Evolutionary conservation across 805 yeast species (phyloP).

Genomic region (Saccharomyces kudriavzevii): DNA sequence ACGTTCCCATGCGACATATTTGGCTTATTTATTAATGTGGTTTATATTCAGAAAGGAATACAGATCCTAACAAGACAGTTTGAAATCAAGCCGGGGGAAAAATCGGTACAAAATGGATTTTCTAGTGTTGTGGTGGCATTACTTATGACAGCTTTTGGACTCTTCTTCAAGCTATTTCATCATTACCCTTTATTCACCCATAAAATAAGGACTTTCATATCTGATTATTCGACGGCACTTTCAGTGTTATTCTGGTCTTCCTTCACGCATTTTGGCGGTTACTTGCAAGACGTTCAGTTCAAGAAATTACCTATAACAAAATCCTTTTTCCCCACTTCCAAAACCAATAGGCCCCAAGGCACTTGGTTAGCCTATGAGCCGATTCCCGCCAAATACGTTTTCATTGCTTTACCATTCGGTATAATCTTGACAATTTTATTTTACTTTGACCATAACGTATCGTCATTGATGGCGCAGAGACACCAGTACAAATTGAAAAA

Average conservation of each 20-base stretch:
- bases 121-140: conserved; percentile 68
- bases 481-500: conserved; percentile 71
- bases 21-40: conserved; percentile 82
- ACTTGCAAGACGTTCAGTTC: conserved; percentile 47
- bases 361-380: conserved; percentile 36
- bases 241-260: conserved; percentile 87
- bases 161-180: conserved; percentile 44
- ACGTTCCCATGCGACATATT: conserved; percentile 84
- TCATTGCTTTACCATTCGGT: conserved; percentile 90
- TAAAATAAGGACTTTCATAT: conserved; percentile 55
- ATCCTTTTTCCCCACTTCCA: conserved; percentile 66
- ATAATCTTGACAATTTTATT: conserved; percentile 73
- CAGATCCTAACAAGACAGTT: conserved; percentile 75
- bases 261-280: conserved; percentile 85
- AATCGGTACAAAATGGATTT: conserved; percentile 46
- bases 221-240: conserved; percentile 81
- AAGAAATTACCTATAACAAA: conserved; percentile 59
- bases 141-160: conserved; percentile 70
- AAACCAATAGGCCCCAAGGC: conserved; percentile 15
- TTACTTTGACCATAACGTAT: conserved; percentile 92
- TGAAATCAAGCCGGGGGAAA: conserved; percentile 27
- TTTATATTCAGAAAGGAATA: conserved; percentile 85
- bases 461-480: conserved; percentile 86
- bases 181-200: conserved; percentile 55
- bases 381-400: conserved; percentile 59